Evolutionary conservation across 2,329 filamentous ascomycete species (phyloP).

Genomic region (Davidsoniella neocaledoniae): DNA sequence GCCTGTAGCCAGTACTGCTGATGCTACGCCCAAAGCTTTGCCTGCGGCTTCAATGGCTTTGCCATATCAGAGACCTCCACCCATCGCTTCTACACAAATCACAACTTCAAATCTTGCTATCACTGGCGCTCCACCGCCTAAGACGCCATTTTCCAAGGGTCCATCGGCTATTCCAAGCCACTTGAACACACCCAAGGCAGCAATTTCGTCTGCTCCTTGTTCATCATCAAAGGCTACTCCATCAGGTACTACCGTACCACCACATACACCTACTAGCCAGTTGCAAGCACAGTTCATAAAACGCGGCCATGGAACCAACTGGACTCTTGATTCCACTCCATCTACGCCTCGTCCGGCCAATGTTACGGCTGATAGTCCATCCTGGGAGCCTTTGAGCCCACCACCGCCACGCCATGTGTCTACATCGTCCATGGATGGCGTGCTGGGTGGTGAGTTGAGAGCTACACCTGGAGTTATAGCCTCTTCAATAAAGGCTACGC

Average conservation of each 20-base stretch:
- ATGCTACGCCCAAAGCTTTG: not conserved
- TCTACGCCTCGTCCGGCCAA: slow-evolving; percentile 33
- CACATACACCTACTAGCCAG: slow-evolving; percentile 6
- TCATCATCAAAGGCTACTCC: not conserved
- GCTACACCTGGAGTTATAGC: slow-evolving; percentile 10
- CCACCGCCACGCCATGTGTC: slow-evolving; percentile 4
- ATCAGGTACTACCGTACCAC: not conserved
- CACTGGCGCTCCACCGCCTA: slow-evolving; percentile 2
- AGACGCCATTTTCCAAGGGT: slow-evolving; percentile 7
- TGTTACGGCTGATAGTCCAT: slow-evolving; percentile 31
- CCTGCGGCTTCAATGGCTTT: not conserved
- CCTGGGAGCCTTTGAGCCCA: slow-evolving; percentile 33
- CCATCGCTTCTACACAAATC: not conserved
- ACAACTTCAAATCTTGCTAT: not conserved
- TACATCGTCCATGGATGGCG: not conserved
- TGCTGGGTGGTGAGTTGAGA: slow-evolving; percentile 20
- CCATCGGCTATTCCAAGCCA: slow-evolving; percentile 6
- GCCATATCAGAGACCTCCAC: not conserved
- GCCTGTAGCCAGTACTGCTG: not conserved
- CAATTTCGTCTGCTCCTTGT: not conserved
- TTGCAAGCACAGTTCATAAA: slow-evolving; percentile 16
- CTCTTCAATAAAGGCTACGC: slow-evolving; percentile 9
- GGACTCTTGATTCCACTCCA: slow-evolving; percentile 38
- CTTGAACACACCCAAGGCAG: slow-evolving; percentile 2
- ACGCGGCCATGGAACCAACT: slow-evolving; percentile 35